Evolutionary conservation across 1,284 basidiomycete genomes (phyloP), one percentile per base, ranked within the genome.

Genomic region (Calocybe gambosa): DNA sequence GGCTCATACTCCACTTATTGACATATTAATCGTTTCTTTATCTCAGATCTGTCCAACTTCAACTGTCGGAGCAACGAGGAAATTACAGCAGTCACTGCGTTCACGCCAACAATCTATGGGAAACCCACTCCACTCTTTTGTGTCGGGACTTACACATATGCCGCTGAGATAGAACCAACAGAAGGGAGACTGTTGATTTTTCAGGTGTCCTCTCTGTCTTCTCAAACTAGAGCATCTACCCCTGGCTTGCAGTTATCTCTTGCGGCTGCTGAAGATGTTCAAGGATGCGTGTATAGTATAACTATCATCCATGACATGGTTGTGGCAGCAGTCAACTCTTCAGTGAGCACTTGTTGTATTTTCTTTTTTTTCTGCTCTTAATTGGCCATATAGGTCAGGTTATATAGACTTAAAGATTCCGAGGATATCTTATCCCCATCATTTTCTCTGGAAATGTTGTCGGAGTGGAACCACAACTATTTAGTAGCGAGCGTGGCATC

Each of bases 401-500:
- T 77, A 16, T 75, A 72, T 44, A 58, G 62, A 8, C 62, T 80
- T 25, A 67, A 71, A 26, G 50, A 50, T 8, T 50, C 51, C 29
- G 63, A 60, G 13, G 62, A 65, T 37, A 57, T 50, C 40, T 54
- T 47, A 31, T 54, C 55, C 38, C 48, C 61, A 3, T 44, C 55
- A 1, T 62, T 65, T 43, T 56, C 57, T 0, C 59, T 89, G 15
- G 57, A 66, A 31, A 68, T 73, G 39, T 55, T 79, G 7, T 66
- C 76, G 0, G 69, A 75, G 29, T 92, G 88, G 80, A 80, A 87
- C 51, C 87, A 89, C 56, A 89, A 85, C 47, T 93, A 93, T 62
- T 58, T 89, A 45, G 78, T 92, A 8, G 79, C 74, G n/a, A 84
- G 70, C 51, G 62, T 85, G 40, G 75, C 73, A 1, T 67, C 73